Base-by-base conservation (phyloP, 768 basidiomycete genomes). In the Rhizopogon rudus region DNA sequence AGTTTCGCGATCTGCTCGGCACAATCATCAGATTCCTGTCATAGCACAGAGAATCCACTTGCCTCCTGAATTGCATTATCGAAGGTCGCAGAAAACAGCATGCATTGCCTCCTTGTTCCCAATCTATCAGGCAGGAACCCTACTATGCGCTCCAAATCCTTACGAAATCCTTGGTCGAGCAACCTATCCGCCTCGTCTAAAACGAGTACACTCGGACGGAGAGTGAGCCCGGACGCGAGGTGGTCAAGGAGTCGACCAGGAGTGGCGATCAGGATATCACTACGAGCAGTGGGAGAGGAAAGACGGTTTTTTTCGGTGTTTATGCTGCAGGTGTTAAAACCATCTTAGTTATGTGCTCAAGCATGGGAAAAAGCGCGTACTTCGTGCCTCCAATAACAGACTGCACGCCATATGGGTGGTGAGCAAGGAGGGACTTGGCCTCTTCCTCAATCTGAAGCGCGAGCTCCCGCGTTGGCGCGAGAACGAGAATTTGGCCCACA, bases 181-280 rank as follows among this genome's bases (percentile, higher is more conserved):
- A 91, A 67, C 35, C 88, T 74, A 66, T 91, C 88, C 10, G 87
- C 88, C 69, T 90, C 88, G 63, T 90, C 88, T 58, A 87, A 72
- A 2, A 89, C 79, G 60, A 87, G 58, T 12, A 49, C 48, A 12
- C 35, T 37, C 16, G 48, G 48, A 16, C 35, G 14, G 37, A 49
- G 48, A 22, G 35, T 25, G 14, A 49, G 48, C 9, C 48, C 48
- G 8, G 48, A 49, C 6, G 75, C 73, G 41, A 90, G 68, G 63
- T 87, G 84, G 67, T 90, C 88, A 57, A 83, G 73, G 53, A 91
- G 73, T n/a, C 88, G 78, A 49, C 88, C 88, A 3, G 88, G 88
- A 3, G 88, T 90, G 9, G 86, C 86, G 37, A 89, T 79, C 40
- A 91, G 75, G 42, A 91, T 77, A 59, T 87, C 74, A 29, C 72